These are phyloP conservation scores for Coemansia sp. DNA, from an alignment of 192 early-diverging fungal genomes.

Conservation along the genomic window DNA sequence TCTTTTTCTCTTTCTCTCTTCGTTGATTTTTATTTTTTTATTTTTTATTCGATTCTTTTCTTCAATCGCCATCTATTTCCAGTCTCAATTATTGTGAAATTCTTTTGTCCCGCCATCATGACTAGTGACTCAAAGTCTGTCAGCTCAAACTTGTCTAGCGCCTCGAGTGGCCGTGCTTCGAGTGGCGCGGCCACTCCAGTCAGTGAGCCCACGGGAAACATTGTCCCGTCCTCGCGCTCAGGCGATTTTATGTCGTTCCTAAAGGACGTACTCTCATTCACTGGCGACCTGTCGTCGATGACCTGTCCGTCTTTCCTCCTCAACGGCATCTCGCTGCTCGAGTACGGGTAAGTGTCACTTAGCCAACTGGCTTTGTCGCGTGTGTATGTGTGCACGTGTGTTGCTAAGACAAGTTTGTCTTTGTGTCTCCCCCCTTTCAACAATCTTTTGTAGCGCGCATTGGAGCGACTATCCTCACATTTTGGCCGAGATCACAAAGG, in stretches of 20 bases:
- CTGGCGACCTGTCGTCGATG: constrained; percentile 77
- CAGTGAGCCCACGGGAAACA: constrained; percentile 42
- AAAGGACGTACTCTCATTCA: constrained; percentile 72
- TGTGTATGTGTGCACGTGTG: not conserved
- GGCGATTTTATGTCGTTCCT: constrained; percentile 68
- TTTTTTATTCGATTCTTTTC: not conserved
- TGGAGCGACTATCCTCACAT: constrained; percentile 67
- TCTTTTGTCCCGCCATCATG: constrained; percentile 14
- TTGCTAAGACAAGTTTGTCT: not conserved
- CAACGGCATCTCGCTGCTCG: constrained; percentile 74
- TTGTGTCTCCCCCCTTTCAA: not conserved
- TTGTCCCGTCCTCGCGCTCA: constrained; percentile 63
- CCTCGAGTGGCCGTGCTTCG: constrained; percentile 17
- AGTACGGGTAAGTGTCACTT: constrained; percentile 62
- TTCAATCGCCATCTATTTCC: not conserved
- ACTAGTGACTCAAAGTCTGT: constrained; percentile 46
- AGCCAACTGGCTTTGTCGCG: not conserved
- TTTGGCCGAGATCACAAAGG: constrained; percentile 68
- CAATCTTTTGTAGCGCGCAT: constrained; percentile 32
- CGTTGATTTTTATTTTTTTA: constrained; percentile 4
- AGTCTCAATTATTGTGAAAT: not conserved
- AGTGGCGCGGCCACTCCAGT: constrained; percentile 10
- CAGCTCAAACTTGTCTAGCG: constrained; percentile 26
- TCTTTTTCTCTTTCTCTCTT: not conserved
- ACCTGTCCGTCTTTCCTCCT: constrained; percentile 81